phyloP scores from a whole-genome alignment of 441 rosid species.

The Gossypium lobatum region DNA sequence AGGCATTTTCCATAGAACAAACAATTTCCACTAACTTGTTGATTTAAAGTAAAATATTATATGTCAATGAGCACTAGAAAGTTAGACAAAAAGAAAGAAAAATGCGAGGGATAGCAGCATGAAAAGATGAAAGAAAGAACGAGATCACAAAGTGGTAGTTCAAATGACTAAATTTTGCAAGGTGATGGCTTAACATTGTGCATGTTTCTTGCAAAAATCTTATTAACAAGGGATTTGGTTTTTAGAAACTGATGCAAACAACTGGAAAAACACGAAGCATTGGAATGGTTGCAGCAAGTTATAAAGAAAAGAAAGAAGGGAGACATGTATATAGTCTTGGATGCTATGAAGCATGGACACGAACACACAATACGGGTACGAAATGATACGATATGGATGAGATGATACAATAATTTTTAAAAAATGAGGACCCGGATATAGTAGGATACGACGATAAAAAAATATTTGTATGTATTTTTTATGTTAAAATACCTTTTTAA shows the following conservation, averaged over 20 bases:
- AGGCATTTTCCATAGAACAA: conserved; percentile 20
- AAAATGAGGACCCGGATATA: not conserved
- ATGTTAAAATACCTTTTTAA: too few relatives aligned
- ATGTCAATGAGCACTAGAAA: not conserved
- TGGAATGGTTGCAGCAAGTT: conserved; percentile 12
- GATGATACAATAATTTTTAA: not conserved
- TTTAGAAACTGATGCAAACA: not conserved
- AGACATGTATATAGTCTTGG: not conserved
- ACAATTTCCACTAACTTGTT: too few relatives aligned
- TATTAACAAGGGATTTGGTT: conserved; percentile 9
- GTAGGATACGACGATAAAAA: too few relatives aligned
- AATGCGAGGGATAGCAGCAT: not conserved
- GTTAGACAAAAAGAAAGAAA: not conserved
- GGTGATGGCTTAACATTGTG: conserved; percentile 1
- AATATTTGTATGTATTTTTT: too few relatives aligned
- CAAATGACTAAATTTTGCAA: conserved; percentile 11
- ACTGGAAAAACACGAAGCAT: not conserved
- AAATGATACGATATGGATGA: too few relatives aligned
- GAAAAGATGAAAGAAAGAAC: conserved; percentile 15
- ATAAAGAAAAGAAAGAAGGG: not conserved
- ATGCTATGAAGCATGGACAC: too few relatives aligned
- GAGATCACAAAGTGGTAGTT: not conserved
- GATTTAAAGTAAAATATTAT: not conserved
- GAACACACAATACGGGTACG: too few relatives aligned
- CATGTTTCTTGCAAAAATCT: conserved; percentile 13